A percentile compares a stretch with the other conserved stretches of the same genome.
These are phyloP conservation scores for Arachnomyces sp. DNA, from an alignment of 2,329 filamentous ascomycete species.

Conservation along the genomic window DNA sequence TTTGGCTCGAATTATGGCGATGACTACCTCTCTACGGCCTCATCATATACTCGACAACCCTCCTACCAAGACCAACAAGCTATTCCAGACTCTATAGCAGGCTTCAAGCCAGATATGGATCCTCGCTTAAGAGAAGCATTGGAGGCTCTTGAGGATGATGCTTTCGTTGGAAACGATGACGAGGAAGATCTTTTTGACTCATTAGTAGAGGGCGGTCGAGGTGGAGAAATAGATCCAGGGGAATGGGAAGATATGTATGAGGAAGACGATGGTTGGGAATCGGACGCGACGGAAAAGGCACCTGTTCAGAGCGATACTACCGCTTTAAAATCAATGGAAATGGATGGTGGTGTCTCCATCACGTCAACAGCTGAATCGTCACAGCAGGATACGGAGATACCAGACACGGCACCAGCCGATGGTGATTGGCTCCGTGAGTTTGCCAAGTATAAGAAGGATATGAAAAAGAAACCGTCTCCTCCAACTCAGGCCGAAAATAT, in stretches of 20 bases:
- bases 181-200: slow-evolving; percentile 77
- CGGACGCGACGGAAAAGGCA: slow-evolving; percentile 80
- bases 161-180: slow-evolving; percentile 73
- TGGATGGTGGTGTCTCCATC: too few species aligned
- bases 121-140: slow-evolving; percentile 81
- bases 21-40: slow-evolving; percentile 41
- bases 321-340: slow-evolving; percentile 6
- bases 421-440: slow-evolving; percentile 90
- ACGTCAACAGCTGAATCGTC: slow-evolving; percentile 27
- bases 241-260: slow-evolving; percentile 65
- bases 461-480: slow-evolving; percentile 38
- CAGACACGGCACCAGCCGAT: slow-evolving; percentile 51
- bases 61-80: slow-evolving; percentile 93
- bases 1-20: slow-evolving; percentile 9
- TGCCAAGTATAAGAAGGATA: slow-evolving; percentile 84
- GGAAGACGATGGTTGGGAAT: slow-evolving; percentile 83
- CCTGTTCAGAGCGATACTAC: slow-evolving; percentile 32
- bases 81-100: slow-evolving; percentile 80
- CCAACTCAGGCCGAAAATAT: slow-evolving; percentile 32
- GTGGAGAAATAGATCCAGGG: slow-evolving; percentile 63
- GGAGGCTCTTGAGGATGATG: slow-evolving; percentile 91
- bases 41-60: slow-evolving; percentile 65
- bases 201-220: slow-evolving; percentile 58
- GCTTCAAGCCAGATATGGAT: slow-evolving; percentile 98
- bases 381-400: slow-evolving; percentile 30